Base-by-base conservation (phyloP, 2,329 filamentous ascomycete species). In the Aspergillus sp. region DNA sequence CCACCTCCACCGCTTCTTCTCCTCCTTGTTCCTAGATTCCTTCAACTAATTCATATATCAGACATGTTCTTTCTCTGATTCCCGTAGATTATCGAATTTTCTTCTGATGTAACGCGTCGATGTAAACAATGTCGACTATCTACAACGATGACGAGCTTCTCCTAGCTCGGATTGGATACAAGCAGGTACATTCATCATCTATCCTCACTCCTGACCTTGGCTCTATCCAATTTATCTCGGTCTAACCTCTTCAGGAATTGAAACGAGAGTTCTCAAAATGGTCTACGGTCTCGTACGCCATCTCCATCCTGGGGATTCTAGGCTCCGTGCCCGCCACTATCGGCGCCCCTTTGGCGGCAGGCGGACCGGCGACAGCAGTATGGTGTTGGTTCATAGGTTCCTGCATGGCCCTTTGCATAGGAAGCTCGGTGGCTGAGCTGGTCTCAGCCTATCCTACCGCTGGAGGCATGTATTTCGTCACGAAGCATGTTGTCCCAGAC, bases 381-480 rank as follows among this genome's bases (percentile, higher is more conserved):
- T 87, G 84, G 83, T 82, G 82, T 50, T 86, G 84, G 83, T 75
- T 84, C 56, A 76, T 85, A 52, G 83, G 83, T 26, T 84, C 82
- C 11, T 71, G 80, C 55, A 85, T 86, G 82, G 82, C 83, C 32
- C 80, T 83, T 65, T 82, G 81, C 57, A 86, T 86, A 60, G 82
- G 82, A 13, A 82, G 79, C 58, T 85, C 82, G 52, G 83, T 86
- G n/a, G 79, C 83, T 41, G 83, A 86, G 67, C 68, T 86, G 48
- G 82, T 86, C 24, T 86, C 83, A 7, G 83, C 83, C 30, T 86
- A 86, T 68, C 84, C 84, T 32, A 87, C 84, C 2, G 83, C 83
- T 2, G 83, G 83, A 17, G 84, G 84, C 2, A 86, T 87, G 82
- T 86, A 86, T 66, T 87, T 85, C 64, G 82, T 85, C 32, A 84